Evolutionary conservation across 208 protist genomes (phyloP), one percentile per base, ranked within the genome.

Genomic region (Trypanosoma mega): DNA sequence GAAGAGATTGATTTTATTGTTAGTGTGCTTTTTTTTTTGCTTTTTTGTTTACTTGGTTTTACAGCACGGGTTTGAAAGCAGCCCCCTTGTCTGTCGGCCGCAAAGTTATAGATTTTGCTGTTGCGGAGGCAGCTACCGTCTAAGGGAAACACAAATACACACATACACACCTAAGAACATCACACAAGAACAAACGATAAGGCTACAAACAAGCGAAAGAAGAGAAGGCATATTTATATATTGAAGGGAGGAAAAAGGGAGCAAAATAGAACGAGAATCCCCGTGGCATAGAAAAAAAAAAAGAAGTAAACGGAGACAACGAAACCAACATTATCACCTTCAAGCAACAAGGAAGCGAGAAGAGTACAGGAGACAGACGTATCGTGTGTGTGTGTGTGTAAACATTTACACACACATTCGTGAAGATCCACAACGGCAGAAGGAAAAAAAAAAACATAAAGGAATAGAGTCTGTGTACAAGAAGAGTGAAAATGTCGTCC

Each of bases 161-260:
- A 68, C 50, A 59, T 68, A 18, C 29, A 59, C 37, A 59, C 36
- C 44, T 58, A 58, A 7, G 45, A 9, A 44, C 20, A 18, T 59
- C n/a, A n/a, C n/a, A n/a, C 29, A 56, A 8, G 29, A 43, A 21
- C 34, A 6, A 39, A 6, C 12, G 34, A 12, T 6, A 39, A 39
- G 12, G 34, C 34, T 6, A 39, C n/a, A 56, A 16, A 34, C 14
- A 14, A 33, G 50, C 5, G 18, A 16, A 50, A 50, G 21, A 31
- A 34, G 36, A 56, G 50, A 16, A 18, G 11, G 23, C 18, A n/a
- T n/a, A n/a, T n/a, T n/a, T n/a, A n/a, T n/a, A n/a, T n/a, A n/a
- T n/a, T 14, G 30, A 51, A 11, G 21, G 21, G 23, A 26, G 44
- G n/a, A 11, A 51, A 33, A 30, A 18, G n/a, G 31, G 18, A 54